A percentile compares a stretch with the other conserved stretches of the same genome.
Evolutionary conservation across 306 rosid species (phyloP).

Genomic region (Amphicarpaea edgeworthii): DNA sequence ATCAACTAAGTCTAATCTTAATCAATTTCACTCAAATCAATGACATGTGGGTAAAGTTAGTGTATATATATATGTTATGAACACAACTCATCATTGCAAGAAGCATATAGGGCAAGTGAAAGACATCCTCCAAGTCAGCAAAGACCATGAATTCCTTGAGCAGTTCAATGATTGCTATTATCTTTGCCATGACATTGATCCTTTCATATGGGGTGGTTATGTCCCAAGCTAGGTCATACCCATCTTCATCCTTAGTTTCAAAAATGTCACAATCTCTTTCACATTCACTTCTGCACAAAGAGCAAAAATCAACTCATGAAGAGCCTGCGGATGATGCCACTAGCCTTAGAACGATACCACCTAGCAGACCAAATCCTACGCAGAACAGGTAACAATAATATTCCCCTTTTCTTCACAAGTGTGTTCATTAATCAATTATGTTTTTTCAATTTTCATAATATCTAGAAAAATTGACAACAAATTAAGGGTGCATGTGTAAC

Average conservation of each 20-base stretch:
- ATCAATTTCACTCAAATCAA: no score
- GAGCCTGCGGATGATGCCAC: conserved; percentile 40
- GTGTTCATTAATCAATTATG: conserved; percentile 25
- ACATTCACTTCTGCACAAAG: conserved; percentile 23
- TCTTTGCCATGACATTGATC: conserved; percentile 58
- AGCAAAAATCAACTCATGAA: conserved; percentile 39
- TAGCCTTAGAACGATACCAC: conserved; percentile 76
- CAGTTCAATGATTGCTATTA: conserved; percentile 53
- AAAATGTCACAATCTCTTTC: conserved; percentile 28
- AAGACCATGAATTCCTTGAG: conserved; percentile 65
- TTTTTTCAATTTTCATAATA: conserved; percentile 34
- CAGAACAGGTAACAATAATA: conserved; percentile 89
- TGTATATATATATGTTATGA: conserved; percentile 19
- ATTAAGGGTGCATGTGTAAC: conserved; percentile 42
- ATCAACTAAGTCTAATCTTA: no score
- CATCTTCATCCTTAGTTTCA: conserved; percentile 50
- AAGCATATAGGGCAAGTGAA: conserved; percentile 48
- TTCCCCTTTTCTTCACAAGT: neutral
- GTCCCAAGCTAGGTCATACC: conserved; percentile 60
- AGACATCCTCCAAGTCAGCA: conserved; percentile 56
- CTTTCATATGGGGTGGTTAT: conserved; percentile 45
- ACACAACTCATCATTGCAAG: conserved; percentile 49
- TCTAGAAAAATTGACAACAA: conserved; percentile 36
- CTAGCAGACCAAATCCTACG: conserved; percentile 82
- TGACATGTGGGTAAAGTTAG: neutral